Conservation (phyloP, 371 early-diverging fungal genomes). For the Paraphysoderma sedebokerense region DNA sequence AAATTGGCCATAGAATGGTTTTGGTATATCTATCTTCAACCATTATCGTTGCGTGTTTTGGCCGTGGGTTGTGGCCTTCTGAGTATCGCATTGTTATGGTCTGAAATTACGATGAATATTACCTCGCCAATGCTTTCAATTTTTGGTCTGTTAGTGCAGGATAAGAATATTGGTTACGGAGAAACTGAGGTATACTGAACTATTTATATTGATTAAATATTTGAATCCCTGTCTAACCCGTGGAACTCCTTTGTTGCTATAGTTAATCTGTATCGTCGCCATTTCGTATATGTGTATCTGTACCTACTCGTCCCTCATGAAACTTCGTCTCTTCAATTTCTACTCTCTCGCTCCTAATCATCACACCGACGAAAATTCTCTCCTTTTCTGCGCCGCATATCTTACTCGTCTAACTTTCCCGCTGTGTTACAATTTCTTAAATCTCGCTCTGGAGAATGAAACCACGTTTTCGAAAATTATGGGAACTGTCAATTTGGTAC, state of each 20-base stretch:
- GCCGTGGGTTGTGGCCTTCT: conserved; percentile 37
- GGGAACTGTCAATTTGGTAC: conserved; percentile 72
- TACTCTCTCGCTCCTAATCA: conserved; percentile 76
- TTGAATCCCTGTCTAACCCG: conserved; percentile 8
- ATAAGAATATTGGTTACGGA: conserved; percentile 28
- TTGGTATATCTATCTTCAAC: conserved; percentile 61
- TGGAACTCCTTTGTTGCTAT: conserved; percentile 1
- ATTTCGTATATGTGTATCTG: conserved; percentile 82
- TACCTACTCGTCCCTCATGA: conserved; percentile 73
- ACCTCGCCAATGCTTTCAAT: conserved; percentile 34
- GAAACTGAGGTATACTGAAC: conserved; percentile 27
- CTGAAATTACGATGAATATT: conserved; percentile 70
- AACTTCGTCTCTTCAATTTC: conserved; percentile 33
- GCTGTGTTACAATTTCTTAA: conserved; percentile 84
- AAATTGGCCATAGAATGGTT: conserved; percentile 44
- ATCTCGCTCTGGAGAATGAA: conserved; percentile 32
- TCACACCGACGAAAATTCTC: conserved; percentile 70
- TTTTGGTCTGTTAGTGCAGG: conserved; percentile 25
- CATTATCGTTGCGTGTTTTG: conserved; percentile 32
- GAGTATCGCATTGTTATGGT: conserved; percentile 69
- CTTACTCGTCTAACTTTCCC: conserved; percentile 77
- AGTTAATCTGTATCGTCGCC: conserved; percentile 55
- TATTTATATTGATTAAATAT: not conserved
- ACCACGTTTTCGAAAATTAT: conserved; percentile 35
- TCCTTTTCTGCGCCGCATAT: conserved; percentile 77